phyloP scores from a whole-genome alignment of 805 yeast genomes.

The Limtongia smithiae region DNA sequence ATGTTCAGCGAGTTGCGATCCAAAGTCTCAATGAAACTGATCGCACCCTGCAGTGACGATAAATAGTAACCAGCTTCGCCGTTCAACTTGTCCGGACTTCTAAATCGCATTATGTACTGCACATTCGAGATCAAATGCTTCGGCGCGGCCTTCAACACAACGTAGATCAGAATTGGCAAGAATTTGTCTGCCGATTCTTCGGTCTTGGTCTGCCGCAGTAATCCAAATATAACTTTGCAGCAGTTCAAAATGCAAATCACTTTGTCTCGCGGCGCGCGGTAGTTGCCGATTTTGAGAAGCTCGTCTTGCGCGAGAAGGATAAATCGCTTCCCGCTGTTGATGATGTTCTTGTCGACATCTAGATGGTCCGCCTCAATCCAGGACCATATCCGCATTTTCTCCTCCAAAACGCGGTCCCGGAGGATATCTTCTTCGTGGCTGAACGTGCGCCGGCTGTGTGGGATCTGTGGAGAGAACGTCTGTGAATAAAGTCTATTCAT shows the following conservation, averaged over 20 bases:
- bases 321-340: slow-evolving; percentile 51
- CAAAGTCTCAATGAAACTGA: slow-evolving; percentile 68
- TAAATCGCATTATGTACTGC: slow-evolving; percentile 77
- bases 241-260: slow-evolving; percentile 85
- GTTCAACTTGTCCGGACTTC: slow-evolving; percentile 66
- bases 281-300: slow-evolving; percentile 70
- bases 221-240: slow-evolving; percentile 87
- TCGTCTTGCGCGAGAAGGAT: slow-evolving; percentile 68
- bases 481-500: slow-evolving; percentile 79
- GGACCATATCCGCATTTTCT: slow-evolving; percentile 56
- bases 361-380: slow-evolving; percentile 75
- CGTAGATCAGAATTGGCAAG: slow-evolving; percentile 80
- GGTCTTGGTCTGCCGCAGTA: slow-evolving; percentile 61
- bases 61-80: slow-evolving; percentile 93
- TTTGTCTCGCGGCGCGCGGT: slow-evolving; percentile 92
- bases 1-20: slow-evolving; percentile 58
- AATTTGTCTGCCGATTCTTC: slow-evolving; percentile 92
- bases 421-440: slow-evolving; percentile 62
- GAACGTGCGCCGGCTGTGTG: slow-evolving; percentile 44
- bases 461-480: slow-evolving; percentile 76
- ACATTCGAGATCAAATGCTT: slow-evolving; percentile 69
- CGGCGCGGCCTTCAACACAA: slow-evolving; percentile 67
- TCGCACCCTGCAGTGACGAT: slow-evolving; percentile 86
- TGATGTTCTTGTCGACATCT: slow-evolving; percentile 59
- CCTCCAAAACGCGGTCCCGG: slow-evolving; percentile 52